These are phyloP conservation scores for Goffeauzyma gilvescens DNA, from an alignment of 768 basidiomycete species.

Conservation along the genomic window DNA sequence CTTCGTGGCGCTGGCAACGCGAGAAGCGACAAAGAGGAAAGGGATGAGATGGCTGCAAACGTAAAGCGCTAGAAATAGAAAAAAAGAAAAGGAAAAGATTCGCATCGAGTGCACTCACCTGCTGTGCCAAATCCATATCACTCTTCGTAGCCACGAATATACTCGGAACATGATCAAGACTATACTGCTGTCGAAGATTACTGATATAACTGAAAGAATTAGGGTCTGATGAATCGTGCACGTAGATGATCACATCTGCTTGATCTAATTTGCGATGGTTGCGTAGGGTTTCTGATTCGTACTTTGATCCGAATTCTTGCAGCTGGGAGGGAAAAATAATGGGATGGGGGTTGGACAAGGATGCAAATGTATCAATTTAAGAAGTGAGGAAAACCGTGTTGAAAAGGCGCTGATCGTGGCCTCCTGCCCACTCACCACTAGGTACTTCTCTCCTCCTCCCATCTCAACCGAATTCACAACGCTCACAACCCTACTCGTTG, in stretches of 20 bases:
- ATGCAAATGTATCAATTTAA: neutral
- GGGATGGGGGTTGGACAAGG: neutral
- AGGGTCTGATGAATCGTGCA: conserved; percentile 93
- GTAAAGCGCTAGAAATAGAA: conserved; percentile 45
- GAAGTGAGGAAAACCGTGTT: neutral
- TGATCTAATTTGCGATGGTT: conserved; percentile 78
- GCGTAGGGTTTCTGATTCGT: conserved; percentile 74
- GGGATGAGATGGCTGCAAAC: too few species aligned
- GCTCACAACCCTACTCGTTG: conserved; percentile 71
- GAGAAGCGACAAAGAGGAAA: neutral
- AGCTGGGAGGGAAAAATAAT: conserved; percentile 38
- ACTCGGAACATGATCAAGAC: conserved; percentile 79
- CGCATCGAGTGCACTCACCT: too few species aligned
- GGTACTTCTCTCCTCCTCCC: conserved; percentile 81
- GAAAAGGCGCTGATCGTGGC: too few species aligned
- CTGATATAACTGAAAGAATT: conserved; percentile 98
- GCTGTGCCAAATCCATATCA: conserved; percentile 86
- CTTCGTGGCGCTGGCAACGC: conserved; percentile 62
- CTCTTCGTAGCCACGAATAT: conserved; percentile 98
- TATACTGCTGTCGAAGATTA: conserved; percentile 96
- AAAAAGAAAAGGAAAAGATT: neutral
- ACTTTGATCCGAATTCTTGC: conserved; percentile 92
- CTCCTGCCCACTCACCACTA: conserved; percentile 79
- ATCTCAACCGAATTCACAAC: conserved; percentile 93
- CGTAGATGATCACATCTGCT: conserved; percentile 85